Evolutionary conservation across 2,329 filamentous ascomycete genomes (phyloP).

Genomic region (Colletotrichum salicis): DNA sequence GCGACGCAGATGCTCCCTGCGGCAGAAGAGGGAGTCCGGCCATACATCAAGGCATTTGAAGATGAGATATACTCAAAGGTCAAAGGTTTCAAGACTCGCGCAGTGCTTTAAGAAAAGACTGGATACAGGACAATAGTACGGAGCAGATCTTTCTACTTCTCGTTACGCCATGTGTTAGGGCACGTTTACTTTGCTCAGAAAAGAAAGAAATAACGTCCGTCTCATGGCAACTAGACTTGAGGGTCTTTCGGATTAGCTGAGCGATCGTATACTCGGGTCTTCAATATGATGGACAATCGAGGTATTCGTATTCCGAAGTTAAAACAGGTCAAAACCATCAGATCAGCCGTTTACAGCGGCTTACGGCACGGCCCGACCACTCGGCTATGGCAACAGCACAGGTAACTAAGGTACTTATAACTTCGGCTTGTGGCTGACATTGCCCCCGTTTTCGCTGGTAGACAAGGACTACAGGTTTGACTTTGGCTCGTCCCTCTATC

Average conservation of each 20-base stretch:
- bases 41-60: constrained; percentile 50
- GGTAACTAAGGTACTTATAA: background rate
- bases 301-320: background rate
- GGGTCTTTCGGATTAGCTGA: too few relatives aligned
- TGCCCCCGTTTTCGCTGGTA: background rate
- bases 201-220: too few relatives aligned
- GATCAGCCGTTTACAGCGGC: background rate
- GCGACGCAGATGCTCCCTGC: constrained; percentile 54
- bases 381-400: too few relatives aligned
- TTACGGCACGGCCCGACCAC: background rate
- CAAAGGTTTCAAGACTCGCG: background rate
- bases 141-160: background rate
- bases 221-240: too few relatives aligned
- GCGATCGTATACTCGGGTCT: too few relatives aligned
- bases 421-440: background rate
- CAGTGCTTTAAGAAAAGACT: background rate
- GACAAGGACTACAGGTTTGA: too few relatives aligned
- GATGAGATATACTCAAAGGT: constrained; percentile 50
- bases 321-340: background rate
- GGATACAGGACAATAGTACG: background rate
- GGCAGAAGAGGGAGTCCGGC: constrained; percentile 48
- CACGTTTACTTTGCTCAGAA: too few relatives aligned
- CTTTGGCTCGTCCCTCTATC: background rate
- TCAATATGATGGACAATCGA: background rate
- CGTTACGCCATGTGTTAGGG: background rate